Evolutionary conservation across 257 asterid species (phyloP).

Genomic region (Eustoma russellianum): DNA sequence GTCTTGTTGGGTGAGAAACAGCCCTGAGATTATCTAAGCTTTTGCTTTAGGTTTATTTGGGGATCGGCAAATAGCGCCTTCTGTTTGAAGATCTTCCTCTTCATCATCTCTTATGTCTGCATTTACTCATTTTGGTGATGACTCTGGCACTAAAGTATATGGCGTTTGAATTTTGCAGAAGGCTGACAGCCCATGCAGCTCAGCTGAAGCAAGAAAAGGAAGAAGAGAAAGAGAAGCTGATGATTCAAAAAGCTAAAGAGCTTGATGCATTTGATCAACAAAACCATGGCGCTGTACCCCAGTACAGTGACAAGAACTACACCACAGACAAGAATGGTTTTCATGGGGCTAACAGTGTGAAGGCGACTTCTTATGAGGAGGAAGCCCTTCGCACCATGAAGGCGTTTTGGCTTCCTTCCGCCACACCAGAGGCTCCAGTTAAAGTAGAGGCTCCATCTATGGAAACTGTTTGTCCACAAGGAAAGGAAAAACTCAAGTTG

Average conservation of each 20-base stretch:
- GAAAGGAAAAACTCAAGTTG: slow-evolving; percentile 75
- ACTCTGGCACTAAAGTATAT: neutral
- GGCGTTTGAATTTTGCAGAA: slow-evolving; percentile 32
- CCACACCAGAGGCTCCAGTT: slow-evolving; percentile 84
- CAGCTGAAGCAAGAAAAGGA: slow-evolving; percentile 67
- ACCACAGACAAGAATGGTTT: slow-evolving; percentile 65
- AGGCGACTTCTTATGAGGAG: slow-evolving; percentile 80
- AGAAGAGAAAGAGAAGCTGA: slow-evolving; percentile 58
- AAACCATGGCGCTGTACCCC: slow-evolving; percentile 90
- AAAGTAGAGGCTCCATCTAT: slow-evolving; percentile 69
- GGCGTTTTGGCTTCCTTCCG: slow-evolving; percentile 97
- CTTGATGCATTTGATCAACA: slow-evolving; percentile 87
- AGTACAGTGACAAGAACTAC: slow-evolving; percentile 58
- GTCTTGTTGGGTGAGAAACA: too few species aligned
- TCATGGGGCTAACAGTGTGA: slow-evolving; percentile 95
- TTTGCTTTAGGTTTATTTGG: too few species aligned
- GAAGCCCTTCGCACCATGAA: slow-evolving; percentile 97
- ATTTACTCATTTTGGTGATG: neutral
- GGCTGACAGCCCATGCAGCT: slow-evolving; percentile 43
- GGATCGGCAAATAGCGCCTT: too few species aligned
- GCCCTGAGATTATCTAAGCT: too few species aligned
- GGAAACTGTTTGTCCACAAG: slow-evolving; percentile 76
- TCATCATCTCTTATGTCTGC: neutral
- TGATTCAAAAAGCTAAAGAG: slow-evolving; percentile 61
- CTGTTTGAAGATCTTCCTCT: too few species aligned